Conservation (phyloP, 1,284 basidiomycete genomes). For the Tetrapyrgos nigripes region DNA sequence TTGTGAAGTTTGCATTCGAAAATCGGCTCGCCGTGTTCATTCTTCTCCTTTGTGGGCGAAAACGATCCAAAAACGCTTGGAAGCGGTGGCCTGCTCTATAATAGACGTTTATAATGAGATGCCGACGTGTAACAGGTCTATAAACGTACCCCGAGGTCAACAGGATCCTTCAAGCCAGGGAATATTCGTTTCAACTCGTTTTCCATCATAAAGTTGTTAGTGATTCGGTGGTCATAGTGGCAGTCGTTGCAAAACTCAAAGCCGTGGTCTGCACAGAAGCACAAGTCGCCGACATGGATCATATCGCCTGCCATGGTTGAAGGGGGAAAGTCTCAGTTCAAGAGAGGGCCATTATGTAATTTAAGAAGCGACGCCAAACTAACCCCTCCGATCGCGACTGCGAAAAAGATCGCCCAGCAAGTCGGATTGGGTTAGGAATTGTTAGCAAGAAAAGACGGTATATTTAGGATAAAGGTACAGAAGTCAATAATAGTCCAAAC, state of each 20-base stretch:
- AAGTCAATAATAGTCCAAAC: no score
- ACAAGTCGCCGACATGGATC: slow-evolving; percentile 23
- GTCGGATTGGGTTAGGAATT: no score
- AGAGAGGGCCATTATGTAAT: no score
- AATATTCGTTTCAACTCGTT: slow-evolving; percentile 28
- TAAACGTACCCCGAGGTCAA: slow-evolving; percentile 19
- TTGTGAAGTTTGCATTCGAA: slow-evolving; percentile 35
- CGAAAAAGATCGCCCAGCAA: no score
- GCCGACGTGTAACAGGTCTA: no score
- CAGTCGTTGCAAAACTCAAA: slow-evolving; percentile 37
- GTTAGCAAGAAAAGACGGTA: no score
- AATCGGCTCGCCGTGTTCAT: slow-evolving; percentile 11
- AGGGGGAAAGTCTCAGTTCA: no score
- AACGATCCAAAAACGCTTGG: slow-evolving; percentile 31
- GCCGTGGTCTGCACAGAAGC: slow-evolving; percentile 40
- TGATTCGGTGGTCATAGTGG: slow-evolving; percentile 37
- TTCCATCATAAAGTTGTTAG: slow-evolving; percentile 37
- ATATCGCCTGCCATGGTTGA: no score
- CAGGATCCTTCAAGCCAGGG: neutral
- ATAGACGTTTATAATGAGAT: no score
- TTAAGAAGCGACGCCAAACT: no score
- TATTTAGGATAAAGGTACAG: no score
- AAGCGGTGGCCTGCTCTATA: slow-evolving; percentile 3
- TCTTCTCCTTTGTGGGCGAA: slow-evolving; percentile 26
- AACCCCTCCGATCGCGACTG: no score